These are phyloP conservation scores for Kregervanrija fluxuum DNA, from an alignment of 805 yeast genomes.

Conservation along the genomic window DNA sequence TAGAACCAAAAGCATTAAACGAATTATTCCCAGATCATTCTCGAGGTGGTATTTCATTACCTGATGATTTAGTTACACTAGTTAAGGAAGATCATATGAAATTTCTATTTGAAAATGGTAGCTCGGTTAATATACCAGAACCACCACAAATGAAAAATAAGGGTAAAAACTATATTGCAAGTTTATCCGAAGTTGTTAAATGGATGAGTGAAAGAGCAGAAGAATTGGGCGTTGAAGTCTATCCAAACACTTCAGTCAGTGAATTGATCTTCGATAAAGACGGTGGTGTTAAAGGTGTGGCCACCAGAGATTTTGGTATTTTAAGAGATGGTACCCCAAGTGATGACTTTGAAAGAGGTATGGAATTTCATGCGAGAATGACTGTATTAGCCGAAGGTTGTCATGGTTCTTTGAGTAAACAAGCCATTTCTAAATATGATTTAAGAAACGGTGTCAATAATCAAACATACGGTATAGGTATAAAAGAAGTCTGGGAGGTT, in stretches of 20 bases:
- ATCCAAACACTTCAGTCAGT: conserved; percentile 82
- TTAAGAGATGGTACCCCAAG: conserved; percentile 69
- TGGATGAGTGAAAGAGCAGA: conserved; percentile 85
- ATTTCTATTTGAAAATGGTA: conserved; percentile 48
- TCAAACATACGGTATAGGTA: conserved; percentile 93
- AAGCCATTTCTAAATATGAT: conserved; percentile 60
- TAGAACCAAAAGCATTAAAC: conserved; percentile 82
- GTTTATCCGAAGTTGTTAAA: conserved; percentile 73
- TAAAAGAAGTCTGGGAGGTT: conserved; percentile 97
- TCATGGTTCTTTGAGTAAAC: conserved; percentile 86
- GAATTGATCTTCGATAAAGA: conserved; percentile 63
- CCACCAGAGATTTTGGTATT: conserved; percentile 90
- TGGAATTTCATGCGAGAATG: conserved; percentile 90
- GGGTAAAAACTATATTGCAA: conserved; percentile 77
- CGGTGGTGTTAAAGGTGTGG: conserved; percentile 74
- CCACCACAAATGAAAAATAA: conserved; percentile 86
- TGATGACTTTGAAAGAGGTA: conserved; percentile 79
- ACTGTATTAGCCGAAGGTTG: conserved; percentile 98
- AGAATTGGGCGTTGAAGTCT: conserved; percentile 87
- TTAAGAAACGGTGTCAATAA: conserved; percentile 58
- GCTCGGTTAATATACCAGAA: conserved; percentile 71
- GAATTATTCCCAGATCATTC: conserved; percentile 72
- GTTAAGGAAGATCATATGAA: conserved; percentile 74
- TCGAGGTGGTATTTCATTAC: conserved; percentile 61
- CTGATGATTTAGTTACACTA: conserved; percentile 64